A percentile compares a stretch with the other conserved stretches of the same genome.
phyloP scores from a whole-genome alignment of 768 basidiomycete genomes.

The Daedaleopsis sinensis region DNA sequence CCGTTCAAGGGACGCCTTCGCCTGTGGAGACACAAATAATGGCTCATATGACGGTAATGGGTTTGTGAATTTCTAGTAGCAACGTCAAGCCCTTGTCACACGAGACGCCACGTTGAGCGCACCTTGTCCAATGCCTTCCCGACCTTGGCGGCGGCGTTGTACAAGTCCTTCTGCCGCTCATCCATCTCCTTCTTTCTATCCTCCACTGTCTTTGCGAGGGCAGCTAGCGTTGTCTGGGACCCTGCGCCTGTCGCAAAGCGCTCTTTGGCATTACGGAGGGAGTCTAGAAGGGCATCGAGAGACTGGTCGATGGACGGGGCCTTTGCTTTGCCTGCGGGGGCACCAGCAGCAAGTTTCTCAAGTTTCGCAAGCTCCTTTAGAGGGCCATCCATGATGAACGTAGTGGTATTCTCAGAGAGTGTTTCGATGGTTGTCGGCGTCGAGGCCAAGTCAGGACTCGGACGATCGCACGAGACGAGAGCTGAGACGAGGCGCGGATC shows the following conservation, averaged over 20 bases:
- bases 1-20: slow-evolving; percentile 63
- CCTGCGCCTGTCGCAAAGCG: slow-evolving; percentile 50
- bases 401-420: neutral
- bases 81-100: neutral
- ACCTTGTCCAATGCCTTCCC: slow-evolving; percentile 95
- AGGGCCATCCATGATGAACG: slow-evolving; percentile 62
- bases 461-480: neutral
- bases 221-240: slow-evolving; percentile 50
- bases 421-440: neutral
- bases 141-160: slow-evolving; percentile 72
- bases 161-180: slow-evolving; percentile 88
- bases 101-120: slow-evolving; percentile 16
- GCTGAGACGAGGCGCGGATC: no score
- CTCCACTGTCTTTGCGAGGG: slow-evolving; percentile 63
- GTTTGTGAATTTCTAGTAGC: slow-evolving; percentile 52
- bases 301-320: slow-evolving; percentile 56
- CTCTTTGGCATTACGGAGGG: slow-evolving; percentile 59
- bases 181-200: slow-evolving; percentile 82
- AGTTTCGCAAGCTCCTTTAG: slow-evolving; percentile 82
- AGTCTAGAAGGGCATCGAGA: slow-evolving; percentile 63
- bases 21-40: slow-evolving; percentile 64
- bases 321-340: slow-evolving; percentile 51
- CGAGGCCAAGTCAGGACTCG: no score
- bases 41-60: slow-evolving; percentile 67
- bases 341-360: slow-evolving; percentile 56